Evolutionary conservation across 73 alveolate species (phyloP), one percentile per base, ranked within the genome.

Genomic region (Diophrys sp.): DNA sequence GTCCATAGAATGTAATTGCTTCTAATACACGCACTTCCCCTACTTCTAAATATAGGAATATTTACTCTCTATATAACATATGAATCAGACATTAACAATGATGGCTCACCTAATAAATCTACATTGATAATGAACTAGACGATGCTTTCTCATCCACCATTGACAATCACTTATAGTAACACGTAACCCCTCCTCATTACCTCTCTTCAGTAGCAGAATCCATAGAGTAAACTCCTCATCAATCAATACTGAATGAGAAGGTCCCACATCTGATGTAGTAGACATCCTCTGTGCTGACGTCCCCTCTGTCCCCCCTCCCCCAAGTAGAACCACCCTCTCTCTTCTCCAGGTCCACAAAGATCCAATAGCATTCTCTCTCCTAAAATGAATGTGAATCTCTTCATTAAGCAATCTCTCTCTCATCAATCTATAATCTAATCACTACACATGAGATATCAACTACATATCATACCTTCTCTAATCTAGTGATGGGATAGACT

Each of bases 221-320:
- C 88, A 91, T 82, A 75, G 92, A 71, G 75, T 91, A 56, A 85
- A 84, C 29, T 90, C 83, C 69, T 88, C 97, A 18, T 95, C 95
- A 0, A 87, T 78, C 34, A 91, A 91, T 78, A 80, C 89, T 14
- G 94, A 91, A 23, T 95, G 95, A 32, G 97, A 88, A 77, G 93
- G 94, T 0, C 90, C 90, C 14, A 76, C 81, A 0, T 88, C 95
- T 33, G 97, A 88, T 70, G 92, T 85, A 29, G 89, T 88, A 54
- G 84, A 92, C 30, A 78, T 91, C n/a, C 71, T 89, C 26, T 74
- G 88, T 44, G 93, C 97, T 18, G 92, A 80, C 29, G 89, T 74
- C 1, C 95, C 95, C 0, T 73, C 92, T 1, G 87, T 87, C 8
- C 95, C 95, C 1, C 67, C 80, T 87, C 62, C 25, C 23, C 23